Evolutionary conservation across 768 basidiomycete genomes (phyloP).

Genomic region (Phylloporus arenicola): DNA sequence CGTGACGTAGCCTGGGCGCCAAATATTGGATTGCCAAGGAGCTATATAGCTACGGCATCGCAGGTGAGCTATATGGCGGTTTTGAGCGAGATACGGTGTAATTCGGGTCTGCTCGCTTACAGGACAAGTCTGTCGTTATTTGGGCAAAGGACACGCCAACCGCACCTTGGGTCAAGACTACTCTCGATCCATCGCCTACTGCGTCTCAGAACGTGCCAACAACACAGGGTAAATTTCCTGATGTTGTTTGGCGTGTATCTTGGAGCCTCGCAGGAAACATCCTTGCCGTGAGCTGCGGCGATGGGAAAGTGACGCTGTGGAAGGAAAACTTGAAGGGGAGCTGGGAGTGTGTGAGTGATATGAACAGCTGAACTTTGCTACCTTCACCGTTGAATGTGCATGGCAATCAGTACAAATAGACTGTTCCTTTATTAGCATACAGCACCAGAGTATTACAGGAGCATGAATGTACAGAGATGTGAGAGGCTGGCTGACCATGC

Average conservation of each 20-base stretch:
- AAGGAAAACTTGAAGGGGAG: constrained; percentile 93
- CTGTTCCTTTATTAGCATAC: too few relatives aligned
- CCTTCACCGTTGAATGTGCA: too few relatives aligned
- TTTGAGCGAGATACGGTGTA: background rate
- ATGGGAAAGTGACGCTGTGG: constrained; percentile 97
- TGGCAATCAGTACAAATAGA: too few relatives aligned
- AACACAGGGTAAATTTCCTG: constrained; percentile 80
- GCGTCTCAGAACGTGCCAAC: constrained; percentile 39
- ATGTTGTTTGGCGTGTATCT: constrained; percentile 97
- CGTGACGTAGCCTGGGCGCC: constrained; percentile 99
- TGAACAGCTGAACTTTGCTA: constrained; percentile 58
- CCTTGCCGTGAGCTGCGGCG: constrained; percentile 93
- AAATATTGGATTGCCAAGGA: constrained; percentile 89
- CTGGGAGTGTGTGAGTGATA: constrained; percentile 97
- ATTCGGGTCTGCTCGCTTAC: background rate
- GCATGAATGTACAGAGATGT: too few relatives aligned
- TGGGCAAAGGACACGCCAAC: constrained; percentile 84
- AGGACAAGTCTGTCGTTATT: constrained; percentile 84
- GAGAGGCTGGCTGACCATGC: too few relatives aligned
- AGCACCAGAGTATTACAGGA: too few relatives aligned
- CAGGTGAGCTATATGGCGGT: constrained; percentile 45
- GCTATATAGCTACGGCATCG: constrained; percentile 93
- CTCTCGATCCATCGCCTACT: constrained; percentile 65
- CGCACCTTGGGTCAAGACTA: constrained; percentile 72
- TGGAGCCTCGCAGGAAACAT: constrained; percentile 98